Evolutionary conservation across 768 basidiomycete species (phyloP).

Genomic region (Pulveroboletus sp.): DNA sequence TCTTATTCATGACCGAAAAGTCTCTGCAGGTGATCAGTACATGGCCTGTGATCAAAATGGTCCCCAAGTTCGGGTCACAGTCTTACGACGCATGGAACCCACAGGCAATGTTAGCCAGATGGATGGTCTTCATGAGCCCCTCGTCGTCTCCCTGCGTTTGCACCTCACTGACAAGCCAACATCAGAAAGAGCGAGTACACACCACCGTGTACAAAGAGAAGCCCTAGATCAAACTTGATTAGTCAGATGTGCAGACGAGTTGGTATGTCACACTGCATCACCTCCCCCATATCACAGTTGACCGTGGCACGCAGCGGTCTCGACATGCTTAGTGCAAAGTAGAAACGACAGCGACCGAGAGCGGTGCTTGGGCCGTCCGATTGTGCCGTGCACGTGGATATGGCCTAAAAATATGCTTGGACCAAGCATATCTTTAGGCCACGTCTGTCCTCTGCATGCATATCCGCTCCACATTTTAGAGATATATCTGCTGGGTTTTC

Average conservation of each 20-base stretch:
- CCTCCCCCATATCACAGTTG: constrained; percentile 59
- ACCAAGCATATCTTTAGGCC: neutral
- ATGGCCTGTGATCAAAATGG: neutral
- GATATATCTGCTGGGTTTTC: neutral
- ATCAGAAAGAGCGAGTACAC: constrained; percentile 1
- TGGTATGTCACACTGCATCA: constrained; percentile 14
- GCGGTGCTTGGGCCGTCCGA: constrained; percentile 1
- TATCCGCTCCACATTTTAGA: neutral
- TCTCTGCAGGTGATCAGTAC: constrained; percentile 37
- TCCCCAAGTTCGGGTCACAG: neutral
- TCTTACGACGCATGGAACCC: constrained; percentile 63
- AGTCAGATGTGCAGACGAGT: neutral
- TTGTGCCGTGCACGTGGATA: neutral
- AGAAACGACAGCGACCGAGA: neutral
- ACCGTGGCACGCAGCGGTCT: constrained; percentile 38
- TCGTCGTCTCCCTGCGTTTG: constrained; percentile 46
- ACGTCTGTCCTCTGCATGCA: too few relatives aligned
- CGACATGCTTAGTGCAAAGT: constrained; percentile 10
- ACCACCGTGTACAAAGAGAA: constrained; percentile 50
- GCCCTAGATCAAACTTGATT: constrained; percentile 35
- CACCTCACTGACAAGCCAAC: neutral
- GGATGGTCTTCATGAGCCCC: constrained; percentile 51
- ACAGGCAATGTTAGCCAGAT: constrained; percentile 62
- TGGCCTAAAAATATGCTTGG: too few relatives aligned
- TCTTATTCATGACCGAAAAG: constrained; percentile 62